A percentile compares a stretch with the other conserved stretches of the same genome.
These are phyloP conservation scores for Brettanomyces sp. DNA, from an alignment of 805 yeast species.

Conservation along the genomic window DNA sequence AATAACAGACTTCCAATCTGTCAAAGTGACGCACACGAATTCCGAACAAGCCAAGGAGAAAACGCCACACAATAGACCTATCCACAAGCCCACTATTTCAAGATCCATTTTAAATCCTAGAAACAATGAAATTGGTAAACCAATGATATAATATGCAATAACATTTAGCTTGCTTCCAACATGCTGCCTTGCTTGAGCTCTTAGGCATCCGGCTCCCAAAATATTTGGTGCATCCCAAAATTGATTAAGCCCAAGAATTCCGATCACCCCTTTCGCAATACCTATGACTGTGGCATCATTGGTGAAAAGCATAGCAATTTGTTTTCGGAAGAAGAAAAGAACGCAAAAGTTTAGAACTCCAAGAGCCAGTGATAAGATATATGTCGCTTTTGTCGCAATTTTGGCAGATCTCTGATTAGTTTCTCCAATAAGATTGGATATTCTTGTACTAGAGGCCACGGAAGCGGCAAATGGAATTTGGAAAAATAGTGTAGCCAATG, in stretches of 20 bases:
- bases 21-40: background rate
- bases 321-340: conserved; percentile 7
- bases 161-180: conserved; percentile 38
- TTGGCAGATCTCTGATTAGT: conserved; percentile 8
- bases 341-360: conserved; percentile 7
- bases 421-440: conserved; percentile 65
- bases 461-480: conserved; percentile 63
- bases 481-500: conserved; percentile 50
- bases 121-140: conserved; percentile 51
- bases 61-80: conserved; percentile 9
- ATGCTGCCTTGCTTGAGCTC: conserved; percentile 43
- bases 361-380: conserved; percentile 4
- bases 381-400: conserved; percentile 8
- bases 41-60: conserved; percentile 4
- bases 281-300: conserved; percentile 10
- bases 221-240: conserved; percentile 34
- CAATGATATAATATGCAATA: conserved; percentile 52
- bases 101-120: conserved; percentile 38
- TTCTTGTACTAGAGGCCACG: conserved; percentile 60
- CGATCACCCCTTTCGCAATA: conserved; percentile 8
- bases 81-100: conserved; percentile 23
- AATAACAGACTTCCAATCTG: conserved; percentile 5
- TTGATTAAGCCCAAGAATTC: conserved; percentile 22
- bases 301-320: conserved; percentile 12
- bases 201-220: conserved; percentile 33